Base-by-base conservation (phyloP, 1,139 yeast species). In the Yamadazyma kanchanaburiensis region DNA sequence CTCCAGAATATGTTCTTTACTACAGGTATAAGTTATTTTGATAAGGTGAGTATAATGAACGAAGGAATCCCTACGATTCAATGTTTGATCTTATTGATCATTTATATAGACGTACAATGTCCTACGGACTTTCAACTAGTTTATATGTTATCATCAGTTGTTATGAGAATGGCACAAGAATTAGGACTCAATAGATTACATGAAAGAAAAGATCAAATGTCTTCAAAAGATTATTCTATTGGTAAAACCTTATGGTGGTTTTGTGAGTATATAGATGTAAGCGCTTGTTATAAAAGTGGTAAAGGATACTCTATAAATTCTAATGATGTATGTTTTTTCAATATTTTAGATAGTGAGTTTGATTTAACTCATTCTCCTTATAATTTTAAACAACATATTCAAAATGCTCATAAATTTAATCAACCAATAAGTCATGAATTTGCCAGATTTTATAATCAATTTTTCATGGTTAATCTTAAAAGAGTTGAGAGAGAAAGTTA, bases 171-270 rank as follows among this genome's bases (percentile, higher is more conserved):
- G 42, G 83, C 86, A 0, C 77, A 72, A 41, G 81, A 76, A 26
- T 51, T 80, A 34, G 91, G 91, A 0, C 56, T 84, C 15, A 82
- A 82, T 46, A 58, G 84, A 18, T 55, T 55, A 12, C n/a, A 22
- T 5, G 25, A 26, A 15, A 23, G n/a, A 9, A 22, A 20, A 10
- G 11, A 10, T 10, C 26, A 15, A 13, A 6, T 15, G 12, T 15
- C 22, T 11, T 21, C 19, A 12, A 14, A 15, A 3, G 26, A 26
- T 5, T 22, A n/a, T 11, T 12, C 14, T 11, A n/a, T 27, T 5
- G 55, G 76, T 15, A 53, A 70, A 24, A 49, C 53, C 8, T 33
- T 78, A 3, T 83, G 83, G 78, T 73, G 80, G 75, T 38, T 57
- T 19, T 69, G 81, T 35, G 78, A 74, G 39, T 50, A 57, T 22